Evolutionary conservation across 345 rosid genomes (phyloP).

Genomic region (Populus pruinosa): DNA sequence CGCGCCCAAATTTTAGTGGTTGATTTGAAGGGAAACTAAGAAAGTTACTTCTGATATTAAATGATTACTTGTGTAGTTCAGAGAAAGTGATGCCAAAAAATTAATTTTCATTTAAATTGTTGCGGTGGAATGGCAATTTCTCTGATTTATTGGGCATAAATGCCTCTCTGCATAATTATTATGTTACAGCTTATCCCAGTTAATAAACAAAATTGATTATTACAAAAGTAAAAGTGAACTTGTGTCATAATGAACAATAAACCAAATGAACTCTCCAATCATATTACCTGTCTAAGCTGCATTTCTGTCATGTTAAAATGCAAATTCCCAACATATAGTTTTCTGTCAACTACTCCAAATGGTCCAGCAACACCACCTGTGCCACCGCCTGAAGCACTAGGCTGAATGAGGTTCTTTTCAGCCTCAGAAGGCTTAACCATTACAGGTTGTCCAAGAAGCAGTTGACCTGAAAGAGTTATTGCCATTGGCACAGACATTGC

Average conservation of each 20-base stretch:
- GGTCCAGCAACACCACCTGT: conserved; percentile 60
- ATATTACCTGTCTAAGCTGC: conserved; percentile 78
- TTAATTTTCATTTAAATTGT: too few species aligned
- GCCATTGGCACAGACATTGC: conserved; percentile 96
- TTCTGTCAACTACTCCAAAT: conserved; percentile 77
- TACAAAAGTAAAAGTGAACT: background rate
- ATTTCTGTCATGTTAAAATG: conserved; percentile 90
- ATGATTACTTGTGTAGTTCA: background rate
- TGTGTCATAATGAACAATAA: background rate
- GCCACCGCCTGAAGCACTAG: conserved; percentile 50
- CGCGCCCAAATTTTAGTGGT: background rate
- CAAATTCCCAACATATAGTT: conserved; percentile 86
- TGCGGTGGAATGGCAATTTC: too few species aligned
- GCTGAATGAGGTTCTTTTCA: conserved; percentile 89
- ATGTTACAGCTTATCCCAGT: background rate
- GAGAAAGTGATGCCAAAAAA: background rate
- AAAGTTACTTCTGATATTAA: background rate
- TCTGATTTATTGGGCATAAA: too few species aligned
- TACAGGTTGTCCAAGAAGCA: conserved; percentile 86
- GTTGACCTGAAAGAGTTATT: conserved; percentile 86
- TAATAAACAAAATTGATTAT: background rate
- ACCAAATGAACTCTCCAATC: background rate
- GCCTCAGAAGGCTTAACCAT: conserved; percentile 99
- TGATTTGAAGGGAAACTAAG: background rate
- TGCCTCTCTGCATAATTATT: background rate